Percentiles rank a stretch among this genome's conserved stretches.
phyloP scores from a whole-genome alignment of 192 early-diverging fungal genomes.

The Entrophospora sp. region DNA sequence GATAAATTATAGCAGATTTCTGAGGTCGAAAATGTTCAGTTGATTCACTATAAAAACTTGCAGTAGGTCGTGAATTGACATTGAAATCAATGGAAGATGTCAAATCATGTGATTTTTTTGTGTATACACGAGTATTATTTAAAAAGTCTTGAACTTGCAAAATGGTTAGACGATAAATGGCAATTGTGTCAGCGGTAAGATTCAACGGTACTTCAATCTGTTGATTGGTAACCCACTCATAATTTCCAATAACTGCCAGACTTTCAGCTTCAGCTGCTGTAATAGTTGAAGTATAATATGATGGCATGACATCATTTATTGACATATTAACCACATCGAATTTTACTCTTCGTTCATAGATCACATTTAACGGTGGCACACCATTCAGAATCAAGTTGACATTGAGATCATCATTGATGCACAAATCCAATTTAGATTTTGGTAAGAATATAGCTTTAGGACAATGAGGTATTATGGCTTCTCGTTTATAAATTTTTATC shows the following conservation, averaged over 20 bases:
- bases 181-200: constrained; percentile 21
- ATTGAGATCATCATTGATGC: constrained; percentile 24
- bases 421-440: constrained; percentile 17
- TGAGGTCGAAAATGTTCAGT: background rate
- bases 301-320: constrained; percentile 28
- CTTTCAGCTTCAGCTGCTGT: background rate
- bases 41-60: constrained; percentile 23
- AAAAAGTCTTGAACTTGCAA: constrained; percentile 25
- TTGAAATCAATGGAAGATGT: too few species aligned
- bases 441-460: constrained; percentile 27
- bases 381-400: constrained; percentile 26
- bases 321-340: background rate
- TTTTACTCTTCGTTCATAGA: constrained; percentile 21
- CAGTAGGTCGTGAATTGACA: constrained; percentile 26
- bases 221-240: constrained; percentile 31
- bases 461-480: constrained; percentile 32
- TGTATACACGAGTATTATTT: constrained; percentile 16
- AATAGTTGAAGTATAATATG: constrained; percentile 22
- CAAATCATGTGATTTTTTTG: too few species aligned
- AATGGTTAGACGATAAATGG: constrained; percentile 19
- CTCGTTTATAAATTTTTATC: constrained; percentile 26
- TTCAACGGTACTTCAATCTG: constrained; percentile 23
- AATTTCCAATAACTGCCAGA: background rate
- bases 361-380: constrained; percentile 34
- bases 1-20: background rate